Evolutionary conservation across 192 early-diverging fungal species (phyloP).

Genomic region (Coemansia sp.): DNA sequence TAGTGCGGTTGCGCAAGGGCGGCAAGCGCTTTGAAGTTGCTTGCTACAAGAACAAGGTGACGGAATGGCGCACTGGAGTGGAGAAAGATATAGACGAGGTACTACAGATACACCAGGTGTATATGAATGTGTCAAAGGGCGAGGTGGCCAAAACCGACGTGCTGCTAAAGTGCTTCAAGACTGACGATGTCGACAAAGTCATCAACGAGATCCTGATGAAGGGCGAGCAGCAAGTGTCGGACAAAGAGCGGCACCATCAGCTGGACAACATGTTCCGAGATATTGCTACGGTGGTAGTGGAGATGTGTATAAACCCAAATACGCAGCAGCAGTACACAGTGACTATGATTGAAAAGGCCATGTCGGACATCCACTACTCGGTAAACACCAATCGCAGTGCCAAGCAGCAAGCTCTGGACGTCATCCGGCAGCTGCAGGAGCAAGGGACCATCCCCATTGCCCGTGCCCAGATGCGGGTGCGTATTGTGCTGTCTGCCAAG

Average conservation of each 20-base stretch:
- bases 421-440: conserved; percentile 89
- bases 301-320: conserved; percentile 93
- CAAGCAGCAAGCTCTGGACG: conserved; percentile 87
- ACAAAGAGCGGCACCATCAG: conserved; percentile 89
- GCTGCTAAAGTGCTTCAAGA: conserved; percentile 83
- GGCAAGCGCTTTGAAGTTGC: conserved; percentile 98
- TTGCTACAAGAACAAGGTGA: conserved; percentile 98
- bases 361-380: conserved; percentile 89
- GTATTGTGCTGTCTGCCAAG: conserved; percentile 76
- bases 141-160: conserved; percentile 89
- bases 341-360: conserved; percentile 98
- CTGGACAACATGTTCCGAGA: conserved; percentile 81
- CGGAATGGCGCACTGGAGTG: conserved; percentile 90
- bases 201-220: conserved; percentile 86
- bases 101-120: conserved; percentile 90
- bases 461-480: conserved; percentile 89
- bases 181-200: conserved; percentile 79
- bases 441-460: conserved; percentile 87
- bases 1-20: conserved; percentile 93
- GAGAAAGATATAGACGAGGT: conserved; percentile 98
- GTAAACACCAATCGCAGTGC: conserved; percentile 84
- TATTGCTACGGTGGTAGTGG: conserved; percentile 93
- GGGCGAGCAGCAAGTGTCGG: conserved; percentile 95
- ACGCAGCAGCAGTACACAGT: conserved; percentile 94
- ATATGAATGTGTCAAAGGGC: conserved; percentile 95